Evolutionary conservation across 139 green algal genomes (phyloP).

Genomic region (Auxenochlorella pyrenoidosa): DNA sequence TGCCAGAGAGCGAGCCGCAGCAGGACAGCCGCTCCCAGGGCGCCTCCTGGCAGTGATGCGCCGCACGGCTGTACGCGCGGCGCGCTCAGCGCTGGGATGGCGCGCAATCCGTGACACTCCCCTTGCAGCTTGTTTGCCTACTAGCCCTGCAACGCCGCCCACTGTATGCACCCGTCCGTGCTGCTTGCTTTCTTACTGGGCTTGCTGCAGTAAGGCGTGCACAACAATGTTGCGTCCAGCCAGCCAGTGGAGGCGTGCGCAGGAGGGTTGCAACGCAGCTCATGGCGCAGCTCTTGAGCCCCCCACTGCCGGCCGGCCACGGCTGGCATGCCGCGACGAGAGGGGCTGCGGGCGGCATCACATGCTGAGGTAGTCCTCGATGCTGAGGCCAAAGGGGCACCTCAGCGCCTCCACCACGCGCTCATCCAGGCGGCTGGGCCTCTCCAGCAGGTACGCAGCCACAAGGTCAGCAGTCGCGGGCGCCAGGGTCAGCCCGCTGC

Average conservation of each 20-base stretch:
- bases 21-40: not conserved
- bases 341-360: too few species aligned
- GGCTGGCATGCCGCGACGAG: too few species aligned
- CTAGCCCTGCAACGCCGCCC: too few species aligned
- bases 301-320: too few species aligned
- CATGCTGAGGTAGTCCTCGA: not conserved
- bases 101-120: too few species aligned
- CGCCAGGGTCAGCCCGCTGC: slow-evolving; percentile 75
- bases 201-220: not conserved
- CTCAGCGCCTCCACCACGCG: not conserved
- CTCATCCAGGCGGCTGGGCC: not conserved
- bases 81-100: too few species aligned
- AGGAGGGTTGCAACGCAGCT: too few species aligned
- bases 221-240: too few species aligned
- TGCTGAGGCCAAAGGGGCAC: slow-evolving; percentile 1
- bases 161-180: not conserved
- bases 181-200: too few species aligned
- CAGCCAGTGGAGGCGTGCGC: too few species aligned
- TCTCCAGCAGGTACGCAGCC: not conserved
- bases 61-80: not conserved
- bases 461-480: slow-evolving; percentile 74
- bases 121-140: too few species aligned
- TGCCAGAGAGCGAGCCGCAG: slow-evolving; percentile 17
- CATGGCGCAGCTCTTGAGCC: too few species aligned
- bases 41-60: not conserved